These are phyloP conservation scores for Mycena maculata DNA, from an alignment of 768 basidiomycete genomes.

Conservation along the genomic window DNA sequence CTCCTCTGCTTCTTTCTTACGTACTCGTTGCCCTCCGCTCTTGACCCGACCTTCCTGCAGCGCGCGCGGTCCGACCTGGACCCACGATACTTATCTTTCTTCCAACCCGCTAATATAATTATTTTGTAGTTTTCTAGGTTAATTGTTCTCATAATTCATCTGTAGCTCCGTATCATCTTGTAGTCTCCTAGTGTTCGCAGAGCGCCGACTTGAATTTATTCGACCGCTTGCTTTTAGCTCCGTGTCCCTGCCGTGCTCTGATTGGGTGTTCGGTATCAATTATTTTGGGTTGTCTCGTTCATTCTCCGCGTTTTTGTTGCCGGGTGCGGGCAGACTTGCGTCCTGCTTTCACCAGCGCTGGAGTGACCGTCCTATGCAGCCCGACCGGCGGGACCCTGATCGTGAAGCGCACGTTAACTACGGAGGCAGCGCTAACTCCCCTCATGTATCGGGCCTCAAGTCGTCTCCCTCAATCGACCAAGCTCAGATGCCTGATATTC, in stretches of 20 bases:
- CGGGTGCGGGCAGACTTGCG: constrained; percentile 66
- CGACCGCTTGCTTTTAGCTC: constrained; percentile 24
- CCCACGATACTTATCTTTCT: constrained; percentile 55
- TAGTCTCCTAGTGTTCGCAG: too few species aligned
- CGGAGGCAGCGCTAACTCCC: too few species aligned
- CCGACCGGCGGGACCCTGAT: constrained; percentile 64
- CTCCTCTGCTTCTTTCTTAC: constrained; percentile 56
- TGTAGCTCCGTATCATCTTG: constrained; percentile 26
- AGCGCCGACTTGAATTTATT: too few species aligned
- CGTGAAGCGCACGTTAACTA: too few species aligned
- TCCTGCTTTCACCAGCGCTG: constrained; percentile 63
- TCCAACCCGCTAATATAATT: constrained; percentile 16
- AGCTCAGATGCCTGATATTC: constrained; percentile 16
- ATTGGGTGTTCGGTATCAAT: constrained; percentile 57
- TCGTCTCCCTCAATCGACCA: constrained; percentile 2
- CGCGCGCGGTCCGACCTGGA: too few species aligned
- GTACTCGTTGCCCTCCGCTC: constrained; percentile 64
- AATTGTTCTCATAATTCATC: too few species aligned
- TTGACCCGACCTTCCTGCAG: constrained; percentile 47
- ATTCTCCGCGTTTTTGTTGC: constrained; percentile 70
- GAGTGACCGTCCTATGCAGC: constrained; percentile 69
- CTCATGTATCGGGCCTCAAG: constrained; percentile 28
- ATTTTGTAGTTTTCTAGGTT: constrained; percentile 20
- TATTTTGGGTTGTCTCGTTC: constrained; percentile 37
- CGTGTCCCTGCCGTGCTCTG: too few species aligned